Evolutionary conservation across 352 stramenopile genomes (phyloP).

Genomic region (Globisporangium cystogenes): DNA sequence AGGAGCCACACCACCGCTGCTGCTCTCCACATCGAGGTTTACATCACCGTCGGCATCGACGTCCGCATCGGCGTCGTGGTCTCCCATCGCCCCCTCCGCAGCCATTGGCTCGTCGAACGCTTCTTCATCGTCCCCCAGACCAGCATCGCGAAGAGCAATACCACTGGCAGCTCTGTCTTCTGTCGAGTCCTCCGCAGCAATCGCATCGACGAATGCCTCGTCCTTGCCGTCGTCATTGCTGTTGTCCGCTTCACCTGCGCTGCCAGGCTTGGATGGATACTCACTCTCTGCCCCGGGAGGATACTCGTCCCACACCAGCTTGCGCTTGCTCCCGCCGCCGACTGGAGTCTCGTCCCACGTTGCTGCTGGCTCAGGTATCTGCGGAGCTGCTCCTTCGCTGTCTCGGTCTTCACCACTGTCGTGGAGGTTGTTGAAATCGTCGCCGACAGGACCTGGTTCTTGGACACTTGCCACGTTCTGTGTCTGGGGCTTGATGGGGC

Average conservation of each 20-base stretch:
- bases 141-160: background rate
- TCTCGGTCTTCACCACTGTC: background rate
- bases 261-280: background rate
- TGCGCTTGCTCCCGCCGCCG: slow-evolving; percentile 6
- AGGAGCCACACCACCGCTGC: no score
- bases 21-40: background rate
- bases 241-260: background rate
- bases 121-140: background rate
- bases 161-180: background rate
- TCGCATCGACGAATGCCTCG: background rate
- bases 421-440: background rate
- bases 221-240: background rate
- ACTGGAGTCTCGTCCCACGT: slow-evolving; percentile 11
- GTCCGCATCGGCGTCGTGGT: background rate
- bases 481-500: slow-evolving; percentile 9
- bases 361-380: background rate
- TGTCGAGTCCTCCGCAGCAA: background rate
- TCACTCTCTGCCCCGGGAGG: background rate
- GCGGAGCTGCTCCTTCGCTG: background rate
- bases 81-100: background rate
- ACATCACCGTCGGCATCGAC: background rate
- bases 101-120: background rate
- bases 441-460: background rate
- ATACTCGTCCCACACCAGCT: slow-evolving; percentile 4
- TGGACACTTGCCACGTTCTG: background rate